These are phyloP conservation scores for Hypoxylon sp. DNA, from an alignment of 2,329 filamentous ascomycete species.

Conservation along the genomic window DNA sequence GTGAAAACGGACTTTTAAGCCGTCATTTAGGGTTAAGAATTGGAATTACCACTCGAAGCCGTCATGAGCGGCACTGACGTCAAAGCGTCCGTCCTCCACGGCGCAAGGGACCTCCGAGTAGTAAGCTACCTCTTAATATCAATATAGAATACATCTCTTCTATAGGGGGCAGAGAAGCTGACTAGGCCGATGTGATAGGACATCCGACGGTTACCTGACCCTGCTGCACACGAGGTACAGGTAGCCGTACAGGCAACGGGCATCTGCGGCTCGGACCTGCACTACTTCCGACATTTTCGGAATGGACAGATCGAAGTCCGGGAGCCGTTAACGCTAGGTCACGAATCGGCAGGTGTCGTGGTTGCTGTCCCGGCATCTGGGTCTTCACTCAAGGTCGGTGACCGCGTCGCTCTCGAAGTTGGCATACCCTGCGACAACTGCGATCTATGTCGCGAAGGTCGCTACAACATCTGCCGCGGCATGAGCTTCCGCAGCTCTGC, in stretches of 20 bases:
- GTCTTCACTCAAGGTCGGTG: constrained; percentile 70
- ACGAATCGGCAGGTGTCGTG: constrained; percentile 78
- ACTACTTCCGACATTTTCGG: constrained; percentile 75
- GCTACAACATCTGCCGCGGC: constrained; percentile 71
- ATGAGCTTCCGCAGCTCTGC: constrained; percentile 71
- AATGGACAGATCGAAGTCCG: constrained; percentile 74
- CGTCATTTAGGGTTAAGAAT: neutral
- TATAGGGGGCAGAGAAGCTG: neutral
- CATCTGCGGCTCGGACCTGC: constrained; percentile 76
- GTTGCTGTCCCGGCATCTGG: constrained; percentile 66
- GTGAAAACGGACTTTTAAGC: neutral
- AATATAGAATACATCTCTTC: neutral
- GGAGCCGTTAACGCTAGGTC: constrained; percentile 69
- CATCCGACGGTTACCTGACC: constrained; percentile 66
- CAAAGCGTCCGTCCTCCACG: constrained; percentile 68
- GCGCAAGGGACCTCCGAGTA: constrained; percentile 63
- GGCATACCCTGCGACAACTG: constrained; percentile 68
- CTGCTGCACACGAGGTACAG: constrained; percentile 69
- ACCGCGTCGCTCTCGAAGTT: constrained; percentile 75
- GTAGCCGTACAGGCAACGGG: constrained; percentile 72
- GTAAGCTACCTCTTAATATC: constrained; percentile 53
- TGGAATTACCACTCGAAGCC: neutral
- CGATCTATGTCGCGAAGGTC: constrained; percentile 64
- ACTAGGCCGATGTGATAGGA: constrained; percentile 58
- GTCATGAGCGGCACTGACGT: constrained; percentile 51